These are phyloP conservation scores for Penicilliopsis zonata DNA, from an alignment of 495 filamentous ascomycete species.

Conservation along the genomic window DNA sequence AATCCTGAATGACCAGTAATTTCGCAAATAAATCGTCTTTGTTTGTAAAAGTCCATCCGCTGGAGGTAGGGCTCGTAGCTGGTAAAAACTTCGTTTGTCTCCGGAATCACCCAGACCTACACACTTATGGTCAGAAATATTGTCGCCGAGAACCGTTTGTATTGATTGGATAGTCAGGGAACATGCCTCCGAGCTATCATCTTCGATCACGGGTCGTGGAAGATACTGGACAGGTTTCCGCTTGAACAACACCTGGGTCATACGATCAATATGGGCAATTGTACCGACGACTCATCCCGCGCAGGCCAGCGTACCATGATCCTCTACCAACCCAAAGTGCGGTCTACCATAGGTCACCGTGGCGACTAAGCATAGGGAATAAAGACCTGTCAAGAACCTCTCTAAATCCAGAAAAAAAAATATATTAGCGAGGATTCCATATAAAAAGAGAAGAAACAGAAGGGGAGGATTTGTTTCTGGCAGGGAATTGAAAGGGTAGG, in stretches of 20 bases:
- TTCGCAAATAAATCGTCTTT: conserved; percentile 87
- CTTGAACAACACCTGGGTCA: conserved; percentile 76
- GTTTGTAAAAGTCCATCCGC: conserved; percentile 86
- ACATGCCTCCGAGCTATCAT: conserved; percentile 70
- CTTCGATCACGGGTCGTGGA: conserved; percentile 55
- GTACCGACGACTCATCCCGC: neutral
- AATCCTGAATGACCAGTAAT: conserved; percentile 88
- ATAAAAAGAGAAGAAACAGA: no score
- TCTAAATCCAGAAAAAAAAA: no score
- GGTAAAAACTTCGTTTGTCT: conserved; percentile 82
- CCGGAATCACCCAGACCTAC: conserved; percentile 83
- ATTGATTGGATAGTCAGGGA: neutral
- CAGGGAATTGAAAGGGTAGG: no score
- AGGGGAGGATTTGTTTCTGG: no score
- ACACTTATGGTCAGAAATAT: conserved; percentile 3
- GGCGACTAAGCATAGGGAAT: conserved; percentile 7
- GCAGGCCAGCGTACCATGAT: conserved; percentile 25
- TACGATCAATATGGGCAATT: neutral
- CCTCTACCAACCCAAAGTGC: conserved; percentile 11
- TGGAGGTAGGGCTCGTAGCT: conserved; percentile 81
- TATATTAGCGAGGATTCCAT: no score
- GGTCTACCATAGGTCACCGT: conserved; percentile 16
- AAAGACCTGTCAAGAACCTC: neutral
- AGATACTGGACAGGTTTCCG: conserved; percentile 88
- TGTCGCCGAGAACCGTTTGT: conserved; percentile 1